Evolutionary conservation across 1,139 yeast genomes (phyloP), one percentile per base, ranked within the genome.

Genomic region (Saccharomyces pastorianus): DNA sequence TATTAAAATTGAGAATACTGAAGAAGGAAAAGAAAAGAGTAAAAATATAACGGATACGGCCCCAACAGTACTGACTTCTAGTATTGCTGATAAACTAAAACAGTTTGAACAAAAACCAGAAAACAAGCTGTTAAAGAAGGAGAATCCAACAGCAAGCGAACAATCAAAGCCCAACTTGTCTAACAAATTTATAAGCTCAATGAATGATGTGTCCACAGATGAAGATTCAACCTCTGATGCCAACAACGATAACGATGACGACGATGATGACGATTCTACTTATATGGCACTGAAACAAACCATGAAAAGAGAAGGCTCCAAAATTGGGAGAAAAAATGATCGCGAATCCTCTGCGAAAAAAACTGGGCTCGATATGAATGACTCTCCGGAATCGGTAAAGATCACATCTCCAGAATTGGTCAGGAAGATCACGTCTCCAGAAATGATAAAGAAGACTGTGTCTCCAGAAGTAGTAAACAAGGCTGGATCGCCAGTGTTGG

Each of bases 221-320:
- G 20, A 17, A 5, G 25, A 34, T 32, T 25, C 14, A 6, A n/a
- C 5, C 8, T 38, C 51, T n/a, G 57, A 52, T 8, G 53, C 47
- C 4, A 47, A 49, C 25, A 34, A 50, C 23, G 52, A 55, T 46
- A 53, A 51, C n/a, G 47, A 49, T 13, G 48, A 31, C n/a, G 49
- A 48, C n/a, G 44, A 46, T 3, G 53, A 53, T 8, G 51, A 56
- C 14, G 59, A 58, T 31, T 34, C 51, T 13, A 55, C 59, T 4
- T 58, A 56, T 44, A 55, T 55, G 49, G 55, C 54, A 9, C 38
- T 58, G 42, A 58, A 54, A 47, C 20, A 56, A 23, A 53, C 26
- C 23, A 56, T 55, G 57, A 55, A 55, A 42, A 49, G 27, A 23
- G 54, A 54, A 14, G 55, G 46, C 31, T n/a, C 9, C 8, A 32